A percentile compares a stretch with the other conserved stretches of the same genome.
These are phyloP conservation scores for Colletotrichum karsti DNA, from an alignment of 2,329 filamentous ascomycete species.

Conservation along the genomic window DNA sequence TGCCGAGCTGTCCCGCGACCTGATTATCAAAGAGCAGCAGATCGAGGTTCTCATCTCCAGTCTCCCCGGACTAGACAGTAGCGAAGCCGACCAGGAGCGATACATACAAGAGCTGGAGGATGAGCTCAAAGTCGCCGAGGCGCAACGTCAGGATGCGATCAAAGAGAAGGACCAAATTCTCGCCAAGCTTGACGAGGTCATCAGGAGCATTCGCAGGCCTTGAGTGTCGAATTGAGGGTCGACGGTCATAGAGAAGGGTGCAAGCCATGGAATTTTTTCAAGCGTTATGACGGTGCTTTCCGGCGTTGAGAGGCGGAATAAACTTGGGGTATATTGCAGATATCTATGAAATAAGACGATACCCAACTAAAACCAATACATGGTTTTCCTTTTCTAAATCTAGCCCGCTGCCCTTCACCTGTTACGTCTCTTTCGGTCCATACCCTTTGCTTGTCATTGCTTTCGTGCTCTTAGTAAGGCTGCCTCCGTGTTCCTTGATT, in stretches of 20 bases:
- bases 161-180: conserved; percentile 71
- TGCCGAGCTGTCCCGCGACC: conserved; percentile 77
- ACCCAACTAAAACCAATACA: not conserved
- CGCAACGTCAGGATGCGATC: conserved; percentile 68
- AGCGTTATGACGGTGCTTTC: conserved; percentile 26
- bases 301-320: conserved; percentile 4
- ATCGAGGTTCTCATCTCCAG: conserved; percentile 80
- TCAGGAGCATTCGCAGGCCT: conserved; percentile 67
- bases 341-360: conserved; percentile 6
- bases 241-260: conserved; percentile 9
- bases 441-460: not conserved
- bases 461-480: conserved; percentile 29
- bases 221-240: conserved; percentile 40
- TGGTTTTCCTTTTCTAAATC: not conserved
- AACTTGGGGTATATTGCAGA: conserved; percentile 4
- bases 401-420: not conserved
- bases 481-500: conserved; percentile 45
- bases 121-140: conserved; percentile 70
- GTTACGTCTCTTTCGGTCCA: not conserved
- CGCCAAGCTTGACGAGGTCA: conserved; percentile 66
- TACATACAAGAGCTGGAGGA: conserved; percentile 72
- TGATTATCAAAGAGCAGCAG: conserved; percentile 84
- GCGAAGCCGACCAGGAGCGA: conserved; percentile 78
- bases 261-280: no score
- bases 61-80: conserved; percentile 81